phyloP scores from a whole-genome alignment of 2,329 filamentous ascomycete genomes.

The Aspergillus quadricinctus region DNA sequence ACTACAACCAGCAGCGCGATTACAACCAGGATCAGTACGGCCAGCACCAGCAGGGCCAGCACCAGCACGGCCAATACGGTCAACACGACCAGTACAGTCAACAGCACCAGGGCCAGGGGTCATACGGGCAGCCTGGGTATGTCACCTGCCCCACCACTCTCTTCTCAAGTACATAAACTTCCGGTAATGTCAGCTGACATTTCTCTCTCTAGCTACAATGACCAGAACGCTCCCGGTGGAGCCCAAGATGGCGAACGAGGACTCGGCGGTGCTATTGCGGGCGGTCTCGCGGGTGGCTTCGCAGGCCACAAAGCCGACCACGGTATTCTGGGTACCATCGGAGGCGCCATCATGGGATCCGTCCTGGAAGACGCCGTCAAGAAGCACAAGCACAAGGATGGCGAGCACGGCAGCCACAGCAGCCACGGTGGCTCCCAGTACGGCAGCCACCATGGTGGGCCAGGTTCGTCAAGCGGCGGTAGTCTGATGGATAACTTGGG shows the following conservation, averaged over 20 bases:
- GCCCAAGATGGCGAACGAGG: conserved; percentile 45
- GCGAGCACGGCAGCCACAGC: conserved; percentile 16
- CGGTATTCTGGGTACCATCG: conserved; percentile 46
- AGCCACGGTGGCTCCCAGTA: conserved; percentile 20
- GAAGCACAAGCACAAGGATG: conserved; percentile 39
- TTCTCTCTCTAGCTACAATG: conserved; percentile 17
- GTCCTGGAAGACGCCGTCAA: conserved; percentile 44
- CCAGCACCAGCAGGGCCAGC: conserved; percentile 15
- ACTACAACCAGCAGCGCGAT: conserved; percentile 16
- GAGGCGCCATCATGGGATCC: conserved; percentile 45
- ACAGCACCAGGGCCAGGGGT: conserved; percentile 4
- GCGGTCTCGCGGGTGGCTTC: conserved; percentile 44
- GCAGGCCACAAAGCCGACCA: conserved; percentile 46
- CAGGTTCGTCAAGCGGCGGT: conserved; percentile 16
- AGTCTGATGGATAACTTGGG: conserved; percentile 32
- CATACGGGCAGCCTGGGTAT: conserved; percentile 14
- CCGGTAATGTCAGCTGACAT: conserved; percentile 10
- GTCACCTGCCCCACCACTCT: conserved; percentile 3
- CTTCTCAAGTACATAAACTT: background rate
- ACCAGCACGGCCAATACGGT: conserved; percentile 16
- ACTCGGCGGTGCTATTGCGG: conserved; percentile 44
- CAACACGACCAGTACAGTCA: conserved; percentile 17
- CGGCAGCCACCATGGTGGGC: conserved; percentile 12
- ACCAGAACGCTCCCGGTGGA: conserved; percentile 31
- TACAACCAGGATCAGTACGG: conserved; percentile 16